These are phyloP conservation scores for Cinchona pubescens DNA, from an alignment of 257 asterid genomes.

Conservation along the genomic window DNA sequence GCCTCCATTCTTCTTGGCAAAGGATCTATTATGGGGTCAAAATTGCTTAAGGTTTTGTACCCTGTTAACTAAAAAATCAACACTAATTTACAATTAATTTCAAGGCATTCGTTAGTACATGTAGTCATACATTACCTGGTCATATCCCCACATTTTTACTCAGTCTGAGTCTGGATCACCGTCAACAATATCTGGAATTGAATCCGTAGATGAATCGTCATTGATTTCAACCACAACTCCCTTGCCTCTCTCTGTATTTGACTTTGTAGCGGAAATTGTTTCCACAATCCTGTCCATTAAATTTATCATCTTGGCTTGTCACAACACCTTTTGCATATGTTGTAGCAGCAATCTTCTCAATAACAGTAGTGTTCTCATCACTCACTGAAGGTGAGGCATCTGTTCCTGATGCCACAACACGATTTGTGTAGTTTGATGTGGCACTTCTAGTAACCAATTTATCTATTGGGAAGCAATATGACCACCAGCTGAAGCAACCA, in stretches of 20 bases:
- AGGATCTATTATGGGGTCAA: background rate
- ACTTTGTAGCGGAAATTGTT: constrained; percentile 29
- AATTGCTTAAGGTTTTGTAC: background rate
- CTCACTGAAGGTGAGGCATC: constrained; percentile 10
- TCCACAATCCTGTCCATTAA: constrained; percentile 16
- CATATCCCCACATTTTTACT: background rate
- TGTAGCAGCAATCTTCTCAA: constrained; percentile 13
- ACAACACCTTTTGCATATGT: constrained; percentile 22
- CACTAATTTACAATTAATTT: background rate
- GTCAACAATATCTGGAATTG: constrained; percentile 66
- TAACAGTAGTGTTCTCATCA: constrained; percentile 13
- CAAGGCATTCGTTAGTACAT: background rate
- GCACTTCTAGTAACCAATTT: constrained; percentile 11
- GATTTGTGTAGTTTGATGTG: constrained; percentile 16
- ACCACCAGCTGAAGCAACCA: constrained; percentile 10
- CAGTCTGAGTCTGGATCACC: constrained; percentile 78
- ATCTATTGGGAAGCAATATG: background rate
- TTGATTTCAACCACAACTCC: constrained; percentile 35
- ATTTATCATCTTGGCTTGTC: constrained; percentile 22
- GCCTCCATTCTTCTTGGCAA: background rate
- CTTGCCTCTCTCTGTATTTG: constrained; percentile 23
- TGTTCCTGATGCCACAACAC: constrained; percentile 23
- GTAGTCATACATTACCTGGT: background rate
- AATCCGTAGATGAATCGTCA: constrained; percentile 31
- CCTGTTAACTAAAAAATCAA: background rate